Conservation (phyloP, 257 asterid species). For the Solanum pimpinellifolium region DNA sequence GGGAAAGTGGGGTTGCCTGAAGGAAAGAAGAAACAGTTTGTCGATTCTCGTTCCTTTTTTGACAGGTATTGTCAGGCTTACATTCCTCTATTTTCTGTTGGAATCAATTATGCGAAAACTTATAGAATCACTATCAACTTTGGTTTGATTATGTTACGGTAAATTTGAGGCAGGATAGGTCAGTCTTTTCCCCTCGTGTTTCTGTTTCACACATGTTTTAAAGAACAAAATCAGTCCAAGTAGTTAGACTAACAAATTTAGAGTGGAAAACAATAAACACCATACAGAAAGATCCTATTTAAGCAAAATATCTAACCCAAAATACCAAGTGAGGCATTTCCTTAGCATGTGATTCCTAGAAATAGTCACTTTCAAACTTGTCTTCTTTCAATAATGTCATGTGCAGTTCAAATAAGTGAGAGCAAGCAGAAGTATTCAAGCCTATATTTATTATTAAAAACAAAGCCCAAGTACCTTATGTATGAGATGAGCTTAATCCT, state of each 20-base stretch:
- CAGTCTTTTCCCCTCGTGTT: background rate
- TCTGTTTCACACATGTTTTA: background rate
- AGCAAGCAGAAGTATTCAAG: background rate
- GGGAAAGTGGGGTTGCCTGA: constrained; percentile 23
- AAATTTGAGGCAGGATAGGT: background rate
- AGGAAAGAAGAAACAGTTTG: constrained; percentile 39
- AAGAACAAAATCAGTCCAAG: background rate
- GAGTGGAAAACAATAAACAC: background rate
- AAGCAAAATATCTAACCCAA: background rate
- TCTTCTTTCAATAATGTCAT: background rate
- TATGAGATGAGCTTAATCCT: background rate
- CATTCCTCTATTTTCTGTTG: constrained; percentile 1
- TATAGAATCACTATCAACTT: background rate
- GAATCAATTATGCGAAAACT: background rate
- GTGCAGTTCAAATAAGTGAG: background rate
- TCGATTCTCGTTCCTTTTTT: constrained; percentile 41
- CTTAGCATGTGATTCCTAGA: background rate
- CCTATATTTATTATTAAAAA: background rate
- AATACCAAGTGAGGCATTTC: background rate
- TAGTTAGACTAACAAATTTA: background rate
- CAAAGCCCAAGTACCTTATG: background rate
- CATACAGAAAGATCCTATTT: background rate
- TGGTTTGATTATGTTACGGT: background rate
- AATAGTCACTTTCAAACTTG: background rate
- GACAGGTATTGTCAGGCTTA: constrained; percentile 38